Percentiles rank a stretch among this genome's conserved stretches.
phyloP scores from a whole-genome alignment of 805 yeast species.

The Metschnikowia gruessii region DNA sequence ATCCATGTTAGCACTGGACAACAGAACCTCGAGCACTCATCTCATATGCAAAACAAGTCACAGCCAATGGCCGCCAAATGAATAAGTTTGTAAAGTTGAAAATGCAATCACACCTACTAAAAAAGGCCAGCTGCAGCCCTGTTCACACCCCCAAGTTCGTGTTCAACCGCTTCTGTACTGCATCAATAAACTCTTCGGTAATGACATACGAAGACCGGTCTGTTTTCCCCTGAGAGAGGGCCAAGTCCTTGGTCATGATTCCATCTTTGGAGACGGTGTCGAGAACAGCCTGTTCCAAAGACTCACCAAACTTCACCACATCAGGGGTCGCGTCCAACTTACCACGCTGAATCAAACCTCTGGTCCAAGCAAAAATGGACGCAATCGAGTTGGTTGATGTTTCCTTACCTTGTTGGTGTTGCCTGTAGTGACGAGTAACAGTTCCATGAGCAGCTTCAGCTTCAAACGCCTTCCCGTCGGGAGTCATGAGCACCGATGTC shows the following conservation, averaged over 20 bases:
- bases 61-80: no score
- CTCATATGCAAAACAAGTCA: no score
- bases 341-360: slow-evolving; percentile 82
- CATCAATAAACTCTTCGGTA: slow-evolving; percentile 73
- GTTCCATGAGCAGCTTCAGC: slow-evolving; percentile 88
- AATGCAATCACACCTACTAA: no score
- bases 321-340: slow-evolving; percentile 69
- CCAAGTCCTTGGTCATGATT: slow-evolving; percentile 80
- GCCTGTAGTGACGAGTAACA: slow-evolving; percentile 83
- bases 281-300: slow-evolving; percentile 62
- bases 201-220: slow-evolving; percentile 63
- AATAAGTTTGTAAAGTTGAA: no score
- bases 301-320: slow-evolving; percentile 62
- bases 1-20: no score
- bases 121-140: no score
- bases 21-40: no score
- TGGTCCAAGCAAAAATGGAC: slow-evolving; percentile 82
- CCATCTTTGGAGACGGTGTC: slow-evolving; percentile 74
- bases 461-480: slow-evolving; percentile 84
- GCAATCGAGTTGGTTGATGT: slow-evolving; percentile 86
- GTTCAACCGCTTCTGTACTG: slow-evolving; percentile 62
- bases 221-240: slow-evolving; percentile 64
- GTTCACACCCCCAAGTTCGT: slow-evolving; percentile 13
- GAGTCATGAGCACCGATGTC: slow-evolving; percentile 81
- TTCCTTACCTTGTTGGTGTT: slow-evolving; percentile 75